Evolutionary conservation across 805 yeast genomes (phyloP).

Genomic region (Spathaspora boniae): DNA sequence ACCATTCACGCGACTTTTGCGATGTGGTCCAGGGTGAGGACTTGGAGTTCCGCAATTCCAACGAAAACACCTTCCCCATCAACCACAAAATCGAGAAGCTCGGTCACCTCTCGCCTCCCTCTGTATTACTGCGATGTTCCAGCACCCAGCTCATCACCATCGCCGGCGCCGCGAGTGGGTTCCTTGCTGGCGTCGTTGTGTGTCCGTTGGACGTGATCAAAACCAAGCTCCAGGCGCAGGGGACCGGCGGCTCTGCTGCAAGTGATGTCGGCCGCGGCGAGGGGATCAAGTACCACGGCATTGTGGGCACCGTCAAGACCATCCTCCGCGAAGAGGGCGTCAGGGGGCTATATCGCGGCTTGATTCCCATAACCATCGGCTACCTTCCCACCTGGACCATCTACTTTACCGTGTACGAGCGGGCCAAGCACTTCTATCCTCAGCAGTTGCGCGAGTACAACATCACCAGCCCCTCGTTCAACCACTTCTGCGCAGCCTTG

Average conservation of each 20-base stretch:
- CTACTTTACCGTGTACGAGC: slow-evolving; percentile 86
- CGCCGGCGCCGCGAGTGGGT: slow-evolving; percentile 93
- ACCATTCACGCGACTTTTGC: slow-evolving; percentile 23
- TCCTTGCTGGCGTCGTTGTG: slow-evolving; percentile 81
- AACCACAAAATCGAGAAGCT: slow-evolving; percentile 17
- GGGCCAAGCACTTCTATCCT: slow-evolving; percentile 59
- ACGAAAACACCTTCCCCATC: slow-evolving; percentile 11
- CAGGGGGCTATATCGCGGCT: slow-evolving; percentile 82
- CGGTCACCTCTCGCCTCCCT: slow-evolving; percentile 19
- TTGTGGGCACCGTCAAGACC: slow-evolving; percentile 58
- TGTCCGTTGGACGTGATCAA: slow-evolving; percentile 97
- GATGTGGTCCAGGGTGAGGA: slow-evolving; percentile 38
- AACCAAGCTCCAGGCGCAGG: slow-evolving; percentile 92
- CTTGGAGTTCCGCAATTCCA: slow-evolving; percentile 26
- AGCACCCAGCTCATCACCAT: slow-evolving; percentile 65
- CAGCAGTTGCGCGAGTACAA: slow-evolving; percentile 26
- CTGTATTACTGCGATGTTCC: slow-evolving; percentile 22
- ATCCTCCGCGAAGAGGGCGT: slow-evolving; percentile 78
- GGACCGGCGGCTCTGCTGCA: slow-evolving; percentile 32
- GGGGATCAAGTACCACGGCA: slow-evolving; percentile 57
- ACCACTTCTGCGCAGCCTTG: slow-evolving; percentile 62
- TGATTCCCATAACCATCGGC: slow-evolving; percentile 89
- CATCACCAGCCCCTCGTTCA: slow-evolving; percentile 21
- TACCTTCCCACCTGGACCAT: slow-evolving; percentile 98
- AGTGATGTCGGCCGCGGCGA: too few species aligned